Percentiles rank a stretch among this genome's conserved stretches.
Evolutionary conservation across 192 early-diverging fungal genomes (phyloP).

Genomic region (Dissophora ornata): DNA sequence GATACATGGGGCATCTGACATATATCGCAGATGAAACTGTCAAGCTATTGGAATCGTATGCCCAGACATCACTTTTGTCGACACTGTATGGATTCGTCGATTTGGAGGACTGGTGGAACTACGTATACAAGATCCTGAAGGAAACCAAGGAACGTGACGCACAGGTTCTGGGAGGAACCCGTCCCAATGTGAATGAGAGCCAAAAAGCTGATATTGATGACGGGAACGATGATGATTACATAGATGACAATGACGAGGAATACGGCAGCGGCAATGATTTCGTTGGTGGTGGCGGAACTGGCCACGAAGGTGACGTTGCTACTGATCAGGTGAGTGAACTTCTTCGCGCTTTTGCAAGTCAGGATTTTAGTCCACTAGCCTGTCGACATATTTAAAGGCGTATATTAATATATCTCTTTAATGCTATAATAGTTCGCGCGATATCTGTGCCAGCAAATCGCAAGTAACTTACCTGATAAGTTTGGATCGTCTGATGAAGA

Average conservation of each 20-base stretch:
- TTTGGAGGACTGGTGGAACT: conserved; percentile 64
- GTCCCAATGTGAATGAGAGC: conserved; percentile 61
- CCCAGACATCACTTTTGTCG: conserved; percentile 35
- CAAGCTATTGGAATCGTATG: conserved; percentile 83
- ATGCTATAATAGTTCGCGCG: conserved; percentile 71
- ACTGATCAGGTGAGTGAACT: conserved; percentile 68
- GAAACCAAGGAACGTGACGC: conserved; percentile 60
- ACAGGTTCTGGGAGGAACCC: conserved; percentile 59
- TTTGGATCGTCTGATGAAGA: conserved; percentile 76
- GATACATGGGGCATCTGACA: conserved; percentile 99
- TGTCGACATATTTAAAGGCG: too few relatives aligned
- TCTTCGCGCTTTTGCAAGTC: background rate
- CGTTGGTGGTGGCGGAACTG: conserved; percentile 62
- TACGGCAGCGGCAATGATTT: conserved; percentile 65
- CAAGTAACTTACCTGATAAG: conserved; percentile 78
- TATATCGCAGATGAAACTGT: conserved; percentile 97
- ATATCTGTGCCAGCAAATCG: conserved; percentile 77
- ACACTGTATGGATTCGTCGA: conserved; percentile 58
- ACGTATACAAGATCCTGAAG: conserved; percentile 60
- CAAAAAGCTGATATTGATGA: conserved; percentile 49
- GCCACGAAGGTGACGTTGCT: conserved; percentile 68
- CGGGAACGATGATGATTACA: conserved; percentile 66
- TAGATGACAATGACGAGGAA: conserved; percentile 66
- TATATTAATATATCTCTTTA: too few relatives aligned
- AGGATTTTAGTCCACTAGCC: too few relatives aligned